Evolutionary conservation across 2,329 filamentous ascomycete genomes (phyloP).

Genomic region (Penicillium sp.): DNA sequence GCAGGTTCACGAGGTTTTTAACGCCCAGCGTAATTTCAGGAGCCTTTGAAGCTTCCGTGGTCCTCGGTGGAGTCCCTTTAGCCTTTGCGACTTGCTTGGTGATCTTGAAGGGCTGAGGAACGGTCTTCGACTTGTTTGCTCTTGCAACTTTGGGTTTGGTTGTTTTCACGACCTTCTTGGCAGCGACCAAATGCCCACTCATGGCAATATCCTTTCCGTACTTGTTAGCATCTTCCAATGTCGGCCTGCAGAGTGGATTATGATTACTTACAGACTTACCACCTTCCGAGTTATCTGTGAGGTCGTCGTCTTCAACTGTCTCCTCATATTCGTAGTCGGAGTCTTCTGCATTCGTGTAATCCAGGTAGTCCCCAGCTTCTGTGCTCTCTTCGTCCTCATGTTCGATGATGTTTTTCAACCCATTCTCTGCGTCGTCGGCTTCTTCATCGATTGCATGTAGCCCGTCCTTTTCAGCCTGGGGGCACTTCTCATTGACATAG

Average conservation of each 20-base stretch:
- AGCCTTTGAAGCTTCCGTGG: fast-evolving
- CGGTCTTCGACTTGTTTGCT: background rate
- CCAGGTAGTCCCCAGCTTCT: no score
- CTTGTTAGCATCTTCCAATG: background rate
- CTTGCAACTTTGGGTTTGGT: background rate
- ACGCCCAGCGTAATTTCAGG: background rate
- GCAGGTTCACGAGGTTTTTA: no score
- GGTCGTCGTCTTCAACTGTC: background rate
- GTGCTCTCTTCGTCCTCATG: background rate
- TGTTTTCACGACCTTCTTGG: background rate
- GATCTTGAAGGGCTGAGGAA: background rate
- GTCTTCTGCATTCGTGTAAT: background rate
- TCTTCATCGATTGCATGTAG: background rate
- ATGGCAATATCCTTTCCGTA: background rate
- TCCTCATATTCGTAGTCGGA: background rate
- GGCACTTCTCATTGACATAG: slow-evolving; percentile 3
- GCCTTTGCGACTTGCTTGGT: background rate
- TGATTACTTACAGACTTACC: background rate
- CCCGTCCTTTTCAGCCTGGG: background rate
- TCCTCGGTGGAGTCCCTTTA: background rate
- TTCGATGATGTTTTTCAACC: background rate
- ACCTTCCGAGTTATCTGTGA: background rate
- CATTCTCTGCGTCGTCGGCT: background rate
- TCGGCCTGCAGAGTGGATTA: background rate
- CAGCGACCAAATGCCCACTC: background rate